phyloP scores from a whole-genome alignment of 768 basidiomycete species.

The Mycena sanguinolenta region DNA sequence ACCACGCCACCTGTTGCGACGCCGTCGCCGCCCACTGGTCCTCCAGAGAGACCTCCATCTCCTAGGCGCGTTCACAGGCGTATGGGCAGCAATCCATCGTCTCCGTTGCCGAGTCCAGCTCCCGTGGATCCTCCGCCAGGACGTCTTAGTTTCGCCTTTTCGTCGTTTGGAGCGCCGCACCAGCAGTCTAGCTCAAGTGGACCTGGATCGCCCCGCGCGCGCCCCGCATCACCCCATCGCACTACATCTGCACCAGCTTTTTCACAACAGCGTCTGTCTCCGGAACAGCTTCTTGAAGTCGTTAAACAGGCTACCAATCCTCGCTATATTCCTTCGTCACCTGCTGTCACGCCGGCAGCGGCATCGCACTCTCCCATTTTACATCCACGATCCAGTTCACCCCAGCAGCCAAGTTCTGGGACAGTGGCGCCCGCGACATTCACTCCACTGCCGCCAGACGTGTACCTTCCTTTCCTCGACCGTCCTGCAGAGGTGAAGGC shows the following conservation, averaged over 20 bases:
- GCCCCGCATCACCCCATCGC: constrained; percentile 63
- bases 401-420: constrained; percentile 21
- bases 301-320: constrained; percentile 72
- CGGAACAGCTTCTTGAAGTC: constrained; percentile 82
- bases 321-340: constrained; percentile 34
- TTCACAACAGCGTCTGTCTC: constrained; percentile 67
- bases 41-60: constrained; percentile 43
- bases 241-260: constrained; percentile 49
- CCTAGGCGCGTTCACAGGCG: constrained; percentile 48
- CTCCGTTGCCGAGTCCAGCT: constrained; percentile 41
- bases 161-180: constrained; percentile 62
- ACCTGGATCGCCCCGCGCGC: constrained; percentile 56
- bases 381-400: constrained; percentile 33
- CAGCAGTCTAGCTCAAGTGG: constrained; percentile 49
- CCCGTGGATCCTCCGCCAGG: constrained; percentile 36
- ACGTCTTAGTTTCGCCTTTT: constrained; percentile 75
- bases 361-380: constrained; percentile 40
- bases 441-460: constrained; percentile 80
- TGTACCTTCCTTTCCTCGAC: constrained; percentile 90
- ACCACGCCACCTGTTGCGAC: constrained; percentile 43
- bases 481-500: constrained; percentile 80
- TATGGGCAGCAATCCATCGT: constrained; percentile 45
- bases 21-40: constrained; percentile 45
- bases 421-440: constrained; percentile 68
- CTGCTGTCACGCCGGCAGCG: constrained; percentile 32